Percentiles rank a stretch among this genome's conserved stretches.
Conservation (phyloP, 2,329 filamentous ascomycete species). For the Hypoxylon sp. region DNA sequence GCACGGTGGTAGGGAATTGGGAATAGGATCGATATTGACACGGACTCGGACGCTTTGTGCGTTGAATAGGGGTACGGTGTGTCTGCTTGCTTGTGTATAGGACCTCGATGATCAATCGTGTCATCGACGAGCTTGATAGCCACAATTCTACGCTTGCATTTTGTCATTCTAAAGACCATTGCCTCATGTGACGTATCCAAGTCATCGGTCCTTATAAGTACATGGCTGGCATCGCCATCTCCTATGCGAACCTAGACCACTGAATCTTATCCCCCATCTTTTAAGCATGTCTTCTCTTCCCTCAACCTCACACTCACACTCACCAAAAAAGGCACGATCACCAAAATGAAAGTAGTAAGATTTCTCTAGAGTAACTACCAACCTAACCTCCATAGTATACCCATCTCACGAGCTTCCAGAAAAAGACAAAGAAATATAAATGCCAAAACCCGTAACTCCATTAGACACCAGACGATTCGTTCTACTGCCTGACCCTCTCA, state of each 20-base stretch:
- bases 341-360: conserved; percentile 1
- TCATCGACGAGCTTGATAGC: not conserved
- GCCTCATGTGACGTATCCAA: not conserved
- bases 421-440: not conserved
- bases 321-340: not conserved
- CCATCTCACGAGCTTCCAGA: not conserved
- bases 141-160: not conserved
- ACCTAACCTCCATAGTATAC: not conserved
- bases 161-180: not conserved
- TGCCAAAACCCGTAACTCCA: not conserved
- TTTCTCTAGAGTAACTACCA: conserved; percentile 6
- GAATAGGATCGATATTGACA: too few relatives aligned
- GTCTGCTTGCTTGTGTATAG: not conserved
- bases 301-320: too few relatives aligned
- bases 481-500: conserved; percentile 2
- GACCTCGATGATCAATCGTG: not conserved
- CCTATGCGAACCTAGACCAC: not conserved
- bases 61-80: not conserved
- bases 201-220: not conserved
- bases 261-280: not conserved
- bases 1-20: not conserved
- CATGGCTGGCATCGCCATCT: not conserved
- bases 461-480: conserved; percentile 11
- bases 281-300: not conserved
- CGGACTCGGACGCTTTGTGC: not conserved